These are phyloP conservation scores for Geosmithia flava DNA, from an alignment of 2,329 filamentous ascomycete genomes.

Conservation along the genomic window DNA sequence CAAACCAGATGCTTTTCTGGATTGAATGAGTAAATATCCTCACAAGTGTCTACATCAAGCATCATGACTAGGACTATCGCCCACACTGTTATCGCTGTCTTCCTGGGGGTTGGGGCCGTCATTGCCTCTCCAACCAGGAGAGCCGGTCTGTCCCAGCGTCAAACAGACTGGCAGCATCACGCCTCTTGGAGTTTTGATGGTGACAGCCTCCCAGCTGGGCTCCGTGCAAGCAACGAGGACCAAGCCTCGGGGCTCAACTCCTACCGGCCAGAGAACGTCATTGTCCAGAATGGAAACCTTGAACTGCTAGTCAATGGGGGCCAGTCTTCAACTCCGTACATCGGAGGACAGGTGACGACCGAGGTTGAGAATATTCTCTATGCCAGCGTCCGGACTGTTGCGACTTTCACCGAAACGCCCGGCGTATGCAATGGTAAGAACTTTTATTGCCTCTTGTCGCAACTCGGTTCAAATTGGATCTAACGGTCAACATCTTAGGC, in stretches of 20 bases:
- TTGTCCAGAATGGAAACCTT: slow-evolving; percentile 13
- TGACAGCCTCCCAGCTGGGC: slow-evolving; percentile 9
- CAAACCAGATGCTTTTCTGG: too few species aligned
- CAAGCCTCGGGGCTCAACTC: slow-evolving; percentile 3
- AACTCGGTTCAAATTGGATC: neutral
- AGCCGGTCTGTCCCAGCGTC: neutral
- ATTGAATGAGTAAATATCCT: too few species aligned
- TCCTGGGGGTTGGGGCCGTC: neutral
- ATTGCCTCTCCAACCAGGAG: neutral
- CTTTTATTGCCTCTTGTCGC: neutral
- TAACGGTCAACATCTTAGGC: slow-evolving; percentile 5
- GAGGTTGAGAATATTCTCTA: slow-evolving; percentile 13
- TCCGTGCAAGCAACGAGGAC: slow-evolving; percentile 10
- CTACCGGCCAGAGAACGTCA: slow-evolving; percentile 7
- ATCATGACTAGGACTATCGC: too few species aligned
- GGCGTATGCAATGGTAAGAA: slow-evolving; percentile 17
- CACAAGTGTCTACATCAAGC: too few species aligned
- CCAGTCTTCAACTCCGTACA: slow-evolving; percentile 11
- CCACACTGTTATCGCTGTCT: too few species aligned
- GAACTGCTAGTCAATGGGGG: slow-evolving; percentile 14
- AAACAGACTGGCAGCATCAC: slow-evolving; percentile 3
- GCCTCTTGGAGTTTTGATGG: slow-evolving; percentile 9
- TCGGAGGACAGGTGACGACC: slow-evolving; percentile 11
- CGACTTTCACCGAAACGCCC: slow-evolving; percentile 13
- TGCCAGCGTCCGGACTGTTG: slow-evolving; percentile 14